phyloP scores from a whole-genome alignment of 345 rosid species.

The Pistacia integerrima region DNA sequence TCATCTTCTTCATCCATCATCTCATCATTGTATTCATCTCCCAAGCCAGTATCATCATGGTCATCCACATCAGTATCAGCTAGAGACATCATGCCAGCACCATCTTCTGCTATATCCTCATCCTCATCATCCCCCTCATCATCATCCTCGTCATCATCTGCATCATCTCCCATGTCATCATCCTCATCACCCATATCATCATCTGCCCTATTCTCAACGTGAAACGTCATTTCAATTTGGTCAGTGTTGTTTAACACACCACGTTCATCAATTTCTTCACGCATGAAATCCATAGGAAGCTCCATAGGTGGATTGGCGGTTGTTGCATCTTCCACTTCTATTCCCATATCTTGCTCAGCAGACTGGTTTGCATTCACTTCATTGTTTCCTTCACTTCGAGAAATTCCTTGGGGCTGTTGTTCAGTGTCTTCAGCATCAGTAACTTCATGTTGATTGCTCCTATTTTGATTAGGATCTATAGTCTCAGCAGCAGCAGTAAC shows the following conservation, averaged over 20 bases:
- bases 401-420: conserved; percentile 51
- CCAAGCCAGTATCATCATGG: conserved; percentile 87
- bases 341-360: conserved; percentile 70
- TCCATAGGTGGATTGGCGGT: conserved; percentile 54
- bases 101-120: conserved; percentile 90
- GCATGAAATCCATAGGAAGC: conserved; percentile 82
- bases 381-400: conserved; percentile 48
- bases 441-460: conserved; percentile 45
- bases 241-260: conserved; percentile 52
- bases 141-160: conserved; percentile 83
- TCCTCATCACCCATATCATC: conserved; percentile 91
- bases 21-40: conserved; percentile 91
- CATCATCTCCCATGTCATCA: conserved; percentile 96
- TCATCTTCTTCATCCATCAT: conserved; percentile 97
- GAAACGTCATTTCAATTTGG: conserved; percentile 85
- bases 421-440: conserved; percentile 46
- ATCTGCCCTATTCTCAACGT: conserved; percentile 75
- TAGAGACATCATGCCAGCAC: conserved; percentile 91
- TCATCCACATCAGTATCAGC: conserved; percentile 96
- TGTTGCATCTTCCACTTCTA: conserved; percentile 59
- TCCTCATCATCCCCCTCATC: conserved; percentile 95
- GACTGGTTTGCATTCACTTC: conserved; percentile 50
- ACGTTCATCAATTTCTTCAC: conserved; percentile 79
- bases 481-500: conserved; percentile 46
- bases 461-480: conserved; percentile 49